These are phyloP conservation scores for Acrocalymma vagum DNA, from an alignment of 2,329 filamentous ascomycete species.

Conservation along the genomic window DNA sequence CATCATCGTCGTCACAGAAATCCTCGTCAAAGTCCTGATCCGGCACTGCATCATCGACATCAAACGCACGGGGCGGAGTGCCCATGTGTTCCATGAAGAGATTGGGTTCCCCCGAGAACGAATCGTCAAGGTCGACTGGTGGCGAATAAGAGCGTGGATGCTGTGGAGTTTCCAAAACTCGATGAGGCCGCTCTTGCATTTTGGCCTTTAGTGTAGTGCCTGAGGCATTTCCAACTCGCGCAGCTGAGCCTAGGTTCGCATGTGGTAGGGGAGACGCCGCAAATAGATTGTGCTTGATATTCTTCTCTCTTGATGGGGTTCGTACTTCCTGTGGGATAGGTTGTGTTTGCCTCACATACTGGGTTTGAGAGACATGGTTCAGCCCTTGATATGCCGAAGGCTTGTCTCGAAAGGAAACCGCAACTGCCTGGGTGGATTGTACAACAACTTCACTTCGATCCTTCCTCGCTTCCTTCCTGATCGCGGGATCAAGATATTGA, in stretches of 20 bases:
- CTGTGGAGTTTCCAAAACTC: constrained; percentile 34
- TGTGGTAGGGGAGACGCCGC: constrained; percentile 22
- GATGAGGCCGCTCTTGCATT: constrained; percentile 22
- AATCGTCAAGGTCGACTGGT: constrained; percentile 31
- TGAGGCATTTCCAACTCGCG: neutral
- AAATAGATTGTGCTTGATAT: constrained; percentile 29
- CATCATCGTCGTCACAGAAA: constrained; percentile 40
- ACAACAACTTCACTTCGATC: constrained; percentile 30
- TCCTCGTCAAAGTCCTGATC: constrained; percentile 32
- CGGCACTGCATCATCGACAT: constrained; percentile 13
- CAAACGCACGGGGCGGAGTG: constrained; percentile 13
- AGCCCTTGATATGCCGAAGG: constrained; percentile 12
- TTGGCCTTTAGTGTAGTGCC: constrained; percentile 4
- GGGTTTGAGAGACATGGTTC: constrained; percentile 39
- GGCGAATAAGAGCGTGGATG: constrained; percentile 20
- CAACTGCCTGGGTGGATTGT: constrained; percentile 40
- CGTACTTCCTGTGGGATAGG: constrained; percentile 31
- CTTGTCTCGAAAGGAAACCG: constrained; percentile 22
- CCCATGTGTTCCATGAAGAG: constrained; percentile 34
- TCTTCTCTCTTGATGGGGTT: constrained; percentile 36
- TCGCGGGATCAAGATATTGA: constrained; percentile 15
- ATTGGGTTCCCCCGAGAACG: constrained; percentile 36
- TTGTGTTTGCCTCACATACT: constrained; percentile 44
- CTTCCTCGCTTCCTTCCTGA: constrained; percentile 16
- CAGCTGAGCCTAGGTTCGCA: constrained; percentile 10